Base-by-base conservation (phyloP, 306 rosid genomes). In the Pyrus bretschneideri region DNA sequence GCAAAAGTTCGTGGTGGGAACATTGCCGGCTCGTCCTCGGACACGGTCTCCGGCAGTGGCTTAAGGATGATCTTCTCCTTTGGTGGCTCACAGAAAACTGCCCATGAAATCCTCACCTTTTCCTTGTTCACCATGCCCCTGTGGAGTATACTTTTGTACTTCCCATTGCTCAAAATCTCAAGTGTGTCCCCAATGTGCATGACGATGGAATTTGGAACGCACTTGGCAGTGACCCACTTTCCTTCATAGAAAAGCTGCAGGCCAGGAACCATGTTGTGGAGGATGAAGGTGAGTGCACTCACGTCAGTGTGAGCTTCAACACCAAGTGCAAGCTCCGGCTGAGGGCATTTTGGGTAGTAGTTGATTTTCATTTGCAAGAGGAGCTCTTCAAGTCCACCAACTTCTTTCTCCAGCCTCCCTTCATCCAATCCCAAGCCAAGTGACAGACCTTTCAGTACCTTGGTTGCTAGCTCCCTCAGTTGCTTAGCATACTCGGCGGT, bases 241-340 rank as follows among this genome's bases (percentile, higher is more conserved):
- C 84, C 94, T 2, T 75, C 67, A 51, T 89, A 86, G 83, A 86
- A 83, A 30, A 93, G 96, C 68, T 93, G 98, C 42, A 93, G 84
- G 69, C 98, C 98, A 4, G 98, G 98, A 17, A 93, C 96, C 98
- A 93, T 93, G 59, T 93, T 93, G 78, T 93, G 98, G 23, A 93
- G 86, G 64, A 93, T 80, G 86, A 93, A 93, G 71, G 98, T 89
- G 6, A 93, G 95, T 3, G 96, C 88, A 40, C 96, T 87, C 1
- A 93, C 55, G 35, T 93, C 98, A 0, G 98, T 93, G 78, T 93
- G 98, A 0, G 98, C 98, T 80, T 93, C 98, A 14, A 89, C 96
- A 1, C 98, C 98, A 0, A 93, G 88, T 42, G 98, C 96, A 3
- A 93, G 86, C 30, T 93, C 94, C 12, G 98, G 98, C 52, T 93